A percentile compares a stretch with the other conserved stretches of the same genome.
These are phyloP conservation scores for Phaeotremella skinneri DNA, from an alignment of 768 basidiomycete genomes.

Conservation along the genomic window DNA sequence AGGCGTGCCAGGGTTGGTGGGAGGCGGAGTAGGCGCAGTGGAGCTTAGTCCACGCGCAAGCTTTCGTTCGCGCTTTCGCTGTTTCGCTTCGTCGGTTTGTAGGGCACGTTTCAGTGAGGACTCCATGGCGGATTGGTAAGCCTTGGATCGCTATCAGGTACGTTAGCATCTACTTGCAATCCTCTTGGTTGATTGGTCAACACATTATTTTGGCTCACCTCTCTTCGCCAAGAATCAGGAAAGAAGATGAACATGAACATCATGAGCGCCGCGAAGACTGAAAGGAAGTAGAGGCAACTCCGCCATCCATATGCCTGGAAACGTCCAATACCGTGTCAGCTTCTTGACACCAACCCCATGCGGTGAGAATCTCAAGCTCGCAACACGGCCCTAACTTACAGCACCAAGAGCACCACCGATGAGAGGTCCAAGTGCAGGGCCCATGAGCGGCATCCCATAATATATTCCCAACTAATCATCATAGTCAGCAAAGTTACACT, in stretches of 20 bases:
- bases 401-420: constrained; percentile 39
- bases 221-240: constrained; percentile 76
- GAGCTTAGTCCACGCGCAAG: constrained; percentile 27
- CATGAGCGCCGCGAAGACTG: constrained; percentile 61
- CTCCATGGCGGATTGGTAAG: constrained; percentile 68
- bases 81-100: constrained; percentile 30
- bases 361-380: neutral
- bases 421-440: constrained; percentile 51
- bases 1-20: constrained; percentile 22
- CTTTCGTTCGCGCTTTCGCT: constrained; percentile 35
- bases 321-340: constrained; percentile 59
- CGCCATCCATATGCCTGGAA: constrained; percentile 69
- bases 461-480: constrained; percentile 33
- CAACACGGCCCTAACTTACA: constrained; percentile 18
- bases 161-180: neutral
- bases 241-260: constrained; percentile 65
- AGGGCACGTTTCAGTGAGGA: constrained; percentile 50
- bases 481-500: neutral
- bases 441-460: constrained; percentile 65
- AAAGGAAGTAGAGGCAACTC: constrained; percentile 77
- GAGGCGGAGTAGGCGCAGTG: constrained; percentile 34
- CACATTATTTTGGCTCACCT: constrained; percentile 45
- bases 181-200: neutral
- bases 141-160: constrained; percentile 60
- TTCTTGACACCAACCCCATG: neutral